Evolutionary conservation across 1,284 basidiomycete genomes (phyloP), one percentile per base, ranked within the genome.

Genomic region (Tremellales sp.): DNA sequence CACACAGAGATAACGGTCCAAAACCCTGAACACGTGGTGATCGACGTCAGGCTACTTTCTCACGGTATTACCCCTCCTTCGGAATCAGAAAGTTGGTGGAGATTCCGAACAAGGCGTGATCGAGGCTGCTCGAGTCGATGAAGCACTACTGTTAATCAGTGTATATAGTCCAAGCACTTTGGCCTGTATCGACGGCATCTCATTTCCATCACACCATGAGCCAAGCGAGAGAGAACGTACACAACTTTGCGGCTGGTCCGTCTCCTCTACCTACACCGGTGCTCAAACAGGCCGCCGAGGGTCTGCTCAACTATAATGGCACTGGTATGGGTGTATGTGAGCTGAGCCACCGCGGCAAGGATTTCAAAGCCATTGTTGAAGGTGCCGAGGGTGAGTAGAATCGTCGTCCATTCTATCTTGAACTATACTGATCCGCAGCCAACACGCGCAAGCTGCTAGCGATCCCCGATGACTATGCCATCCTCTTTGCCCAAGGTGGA

Each of bases 261-360:
- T 93, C 89, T 25, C 86, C 88, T 0, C 78, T 97, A 29, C 92
- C 92, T 15, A 80, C 84, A 17, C 76, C 82, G 3, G 89, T 96
- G 12, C 82, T 97, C 36, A 77, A 84, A 51, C 59, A 77, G 65
- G 84, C 91, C 64, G 87, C 91, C 2, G 78, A 83, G 25, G 79
- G 82, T 11, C 79, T 97, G 15, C 75, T 97, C 65, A 86, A 96
- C 76, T 97, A 92, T 75, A 78, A 84, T 51, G 80, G 80, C 43
- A 92, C 88, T 3, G 93, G 92, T 29, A 92, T 97, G 61, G 92
- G 92, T 43, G 83, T 97, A 67, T 87, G 89, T 45, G 92, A 97
- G 75, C 83, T 96, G 66, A 92, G 88, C 2, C 92, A 97, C 73
- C 86, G 92, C 56, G 90, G 89, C 37, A 84, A 87, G 64, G 86